Base-by-base conservation (phyloP, 768 basidiomycete genomes). In the Leccinum longicurvipes region DNA sequence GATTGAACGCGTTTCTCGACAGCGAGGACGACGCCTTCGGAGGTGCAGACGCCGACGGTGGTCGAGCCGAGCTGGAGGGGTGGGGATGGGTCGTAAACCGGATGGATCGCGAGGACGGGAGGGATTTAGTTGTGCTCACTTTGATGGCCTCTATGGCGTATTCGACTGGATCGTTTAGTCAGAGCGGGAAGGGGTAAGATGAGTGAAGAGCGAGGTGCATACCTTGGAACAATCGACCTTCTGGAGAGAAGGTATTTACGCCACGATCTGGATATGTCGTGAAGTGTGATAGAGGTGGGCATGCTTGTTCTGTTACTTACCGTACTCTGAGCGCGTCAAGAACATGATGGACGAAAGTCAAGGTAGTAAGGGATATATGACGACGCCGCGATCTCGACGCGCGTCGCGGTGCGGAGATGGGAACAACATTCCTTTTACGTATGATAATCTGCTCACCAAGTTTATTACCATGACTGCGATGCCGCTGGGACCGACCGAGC, bases 81-180 rank as follows among this genome's bases (percentile, higher is more conserved):
- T 55, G 57, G 49, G 51, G 31, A 2, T 56, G 58, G 57, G 46
- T 52, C 24, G 5, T 24, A 4, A n/a, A 1, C 45, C 24, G 53
- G 41, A 36, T 29, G 17, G 28, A 31, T 44, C 41, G 54, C 10
- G 23, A 12, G 12, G 36, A 8, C 15, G 23, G 25, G 29, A 19
- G 8, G 6, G 65, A 51, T 21, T 2, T 12, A 3, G 23, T 15
- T n/a, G n/a, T 44, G 46, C 54, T 46, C 21, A 94, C 94, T 76
- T 97, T 98, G 74, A 98, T 98, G 8, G 97, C 97, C 69, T 99
- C 97, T 71, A 98, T 99, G 50, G 97, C 97, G 79, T 98, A 98
- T 76, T 99, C 97, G 74, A 99, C 96, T 98, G 63, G 2, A 31
- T 24, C 12, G 32, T 14, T 54, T 21, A 50, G 36, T 72, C 21